Evolutionary conservation across 768 basidiomycete species (phyloP), one percentile per base, ranked within the genome.

Genomic region (Scleroderma citrinum): DNA sequence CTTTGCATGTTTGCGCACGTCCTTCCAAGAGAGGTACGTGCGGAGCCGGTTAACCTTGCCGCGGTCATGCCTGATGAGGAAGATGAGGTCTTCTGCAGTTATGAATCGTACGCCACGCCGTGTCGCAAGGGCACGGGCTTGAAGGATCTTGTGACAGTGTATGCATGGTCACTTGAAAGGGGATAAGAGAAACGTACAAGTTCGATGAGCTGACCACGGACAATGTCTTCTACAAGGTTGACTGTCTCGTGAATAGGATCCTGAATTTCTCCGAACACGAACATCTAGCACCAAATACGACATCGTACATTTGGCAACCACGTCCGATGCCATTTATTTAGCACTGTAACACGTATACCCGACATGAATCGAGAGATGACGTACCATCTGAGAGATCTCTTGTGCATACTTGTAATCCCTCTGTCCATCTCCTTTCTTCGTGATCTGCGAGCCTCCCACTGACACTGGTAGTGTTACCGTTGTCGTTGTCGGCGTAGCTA

Each of bases 1-100:
- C 63, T 95, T 95, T 5, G 92, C 92, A 51, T 92, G 89, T 59
- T 95, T 96, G 13, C 94, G 80, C 16, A 97, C 94, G 56, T 96
- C 94, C 60, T 95, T 96, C 94, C 94, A 98, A 0, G 89, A 91
- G 20, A 98, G 77, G 61, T 96, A 98, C 10, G 91, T 95, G 30
- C 92, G 72, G 24, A 98, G 73, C 38, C 94, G 77, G 68, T 96
- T 95, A 53, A 98, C 91, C 66, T 95, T 96, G 7, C 87, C 88
- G 55, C 89, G 73, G 70, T 98, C 94, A 58, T 95, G 87, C 5
- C 94, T 84, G 60, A 98, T 92, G 61, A 96, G 84, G 57, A 96
- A 97, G 56, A 98, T 92, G 48, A 98, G 83, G 66, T 98, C 94
- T 66, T 98, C 94, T 0, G 92, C 87, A 2, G 88, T 83, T 34